Evolutionary conservation across 2,329 filamentous ascomycete species (phyloP).

Genomic region (Reticulascus tulasneorum): DNA sequence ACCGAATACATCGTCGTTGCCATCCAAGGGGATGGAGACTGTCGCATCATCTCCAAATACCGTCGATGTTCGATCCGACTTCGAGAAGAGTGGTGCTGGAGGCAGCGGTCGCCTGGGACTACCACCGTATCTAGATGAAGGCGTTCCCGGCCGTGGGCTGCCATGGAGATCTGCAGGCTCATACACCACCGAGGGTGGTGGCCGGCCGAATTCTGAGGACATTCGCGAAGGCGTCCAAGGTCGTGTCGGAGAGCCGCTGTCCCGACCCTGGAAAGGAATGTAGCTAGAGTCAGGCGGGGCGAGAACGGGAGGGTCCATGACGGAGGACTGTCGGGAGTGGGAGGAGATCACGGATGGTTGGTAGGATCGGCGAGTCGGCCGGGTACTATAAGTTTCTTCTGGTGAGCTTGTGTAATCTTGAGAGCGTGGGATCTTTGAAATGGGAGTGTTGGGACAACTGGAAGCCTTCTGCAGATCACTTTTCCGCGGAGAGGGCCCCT

Average conservation of each 20-base stretch:
- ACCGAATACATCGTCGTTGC: constrained; percentile 72
- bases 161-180: constrained; percentile 89
- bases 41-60: constrained; percentile 64
- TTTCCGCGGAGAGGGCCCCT: constrained; percentile 43
- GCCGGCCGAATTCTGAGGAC: constrained; percentile 62
- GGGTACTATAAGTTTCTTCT: constrained; percentile 36
- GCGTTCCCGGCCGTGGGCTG: constrained; percentile 83
- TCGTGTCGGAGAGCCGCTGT: constrained; percentile 48
- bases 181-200: constrained; percentile 70
- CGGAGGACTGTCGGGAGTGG: constrained; percentile 42
- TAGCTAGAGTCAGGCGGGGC: constrained; percentile 63
- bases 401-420: constrained; percentile 35
- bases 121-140: constrained; percentile 82
- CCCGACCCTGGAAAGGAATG: constrained; percentile 48
- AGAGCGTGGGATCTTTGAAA: constrained; percentile 5
- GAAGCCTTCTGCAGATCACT: constrained; percentile 31
- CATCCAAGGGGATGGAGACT: constrained; percentile 66
- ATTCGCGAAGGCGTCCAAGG: constrained; percentile 54
- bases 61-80: constrained; percentile 39
- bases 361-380: constrained; percentile 43
- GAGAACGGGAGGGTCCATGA: constrained; percentile 57
- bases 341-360: constrained; percentile 48
- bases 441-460: constrained; percentile 18
- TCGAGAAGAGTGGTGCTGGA: constrained; percentile 79
- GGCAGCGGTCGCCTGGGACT: constrained; percentile 84